Evolutionary conservation across 441 rosid genomes (phyloP), one percentile per base, ranked within the genome.

Genomic region (Cnidoscolus chayamansa): DNA sequence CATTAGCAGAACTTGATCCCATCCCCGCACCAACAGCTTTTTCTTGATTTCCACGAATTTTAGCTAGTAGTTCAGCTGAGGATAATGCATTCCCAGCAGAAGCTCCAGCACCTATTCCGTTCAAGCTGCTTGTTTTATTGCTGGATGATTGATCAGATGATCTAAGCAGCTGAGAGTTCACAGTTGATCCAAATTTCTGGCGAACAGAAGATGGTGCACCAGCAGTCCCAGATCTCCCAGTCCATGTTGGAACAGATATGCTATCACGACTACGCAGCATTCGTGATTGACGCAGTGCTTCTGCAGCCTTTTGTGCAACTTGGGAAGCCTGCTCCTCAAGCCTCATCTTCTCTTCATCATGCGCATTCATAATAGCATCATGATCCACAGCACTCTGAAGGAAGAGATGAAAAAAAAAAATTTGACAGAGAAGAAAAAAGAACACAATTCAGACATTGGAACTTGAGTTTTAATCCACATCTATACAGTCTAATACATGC

Each of bases 251-350:
- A 64, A 92, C 80, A 30, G 97, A 85, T 71, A 92, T 68, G 67
- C 87, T 79, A 19, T 95, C 97, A 72, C 77, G 89, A 72, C 90
- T 86, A 6, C 97, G 90, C 65, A 89, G 83, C 87, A 94, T 84
- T 66, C 97, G 85, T 5, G 98, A 94, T 75, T 89, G 93, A 35
- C 93, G 86, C 68, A 95, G 76, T 30, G 98, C 98, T 83, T 95
- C 98, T 20, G 94, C 99, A 40, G 98, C 99, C 76, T 88, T 86
- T 79, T 84, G 88, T 55, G 99, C 98, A 54, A 94, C 94, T 80
- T 85, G 93, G 63, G 94, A 84, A 66, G 99, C 97, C 82, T 92
- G 90, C 64, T 90, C 94, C 82, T 94, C 98, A 11, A 94, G 89
- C 83, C 90, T 89, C 71, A 83, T 71, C 84, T 89, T 92, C 81